Conservation (phyloP, 257 asterid species). For the Jaltomata sinuosa region DNA sequence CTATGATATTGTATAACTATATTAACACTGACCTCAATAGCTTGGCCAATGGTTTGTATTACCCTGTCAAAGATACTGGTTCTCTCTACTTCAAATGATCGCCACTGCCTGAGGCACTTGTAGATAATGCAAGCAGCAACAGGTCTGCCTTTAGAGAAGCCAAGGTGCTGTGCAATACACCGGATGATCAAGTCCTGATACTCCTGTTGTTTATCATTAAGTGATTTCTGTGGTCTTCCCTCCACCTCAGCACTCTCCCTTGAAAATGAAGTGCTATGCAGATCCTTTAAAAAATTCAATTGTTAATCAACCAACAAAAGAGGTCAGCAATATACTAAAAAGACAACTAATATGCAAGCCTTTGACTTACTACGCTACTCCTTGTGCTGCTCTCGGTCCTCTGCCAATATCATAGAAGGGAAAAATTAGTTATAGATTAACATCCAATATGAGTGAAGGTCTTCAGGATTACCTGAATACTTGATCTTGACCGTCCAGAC, state of each 20-base stretch:
- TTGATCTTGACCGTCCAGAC: conserved; percentile 83
- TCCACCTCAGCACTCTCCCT: conserved; percentile 68
- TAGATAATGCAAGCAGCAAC: conserved; percentile 97
- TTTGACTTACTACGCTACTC: conserved; percentile 18
- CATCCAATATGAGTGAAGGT: conserved; percentile 12
- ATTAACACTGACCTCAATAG: conserved; percentile 1
- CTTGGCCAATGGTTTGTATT: conserved; percentile 80
- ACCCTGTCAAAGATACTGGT: conserved; percentile 94
- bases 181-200: conserved; percentile 98
- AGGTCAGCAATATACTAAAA: not conserved
- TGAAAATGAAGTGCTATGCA: conserved; percentile 68
- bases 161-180: conserved; percentile 96
- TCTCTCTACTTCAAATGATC: conserved; percentile 92
- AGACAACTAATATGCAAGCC: not conserved
- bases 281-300: conserved; percentile 43
- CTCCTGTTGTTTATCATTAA: conserved; percentile 97
- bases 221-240: conserved; percentile 92
- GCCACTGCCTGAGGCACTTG: conserved; percentile 99
- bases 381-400: conserved; percentile 62
- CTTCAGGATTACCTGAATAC: conserved; percentile 77
- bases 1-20: not conserved
- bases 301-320: not conserved
- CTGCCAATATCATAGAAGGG: conserved; percentile 35
- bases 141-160: conserved; percentile 92
- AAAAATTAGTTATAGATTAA: conserved; percentile 44